A percentile compares a stretch with the other conserved stretches of the same genome.
Conservation (phyloP, 257 asterid species). For the Solanum lignicaule region DNA sequence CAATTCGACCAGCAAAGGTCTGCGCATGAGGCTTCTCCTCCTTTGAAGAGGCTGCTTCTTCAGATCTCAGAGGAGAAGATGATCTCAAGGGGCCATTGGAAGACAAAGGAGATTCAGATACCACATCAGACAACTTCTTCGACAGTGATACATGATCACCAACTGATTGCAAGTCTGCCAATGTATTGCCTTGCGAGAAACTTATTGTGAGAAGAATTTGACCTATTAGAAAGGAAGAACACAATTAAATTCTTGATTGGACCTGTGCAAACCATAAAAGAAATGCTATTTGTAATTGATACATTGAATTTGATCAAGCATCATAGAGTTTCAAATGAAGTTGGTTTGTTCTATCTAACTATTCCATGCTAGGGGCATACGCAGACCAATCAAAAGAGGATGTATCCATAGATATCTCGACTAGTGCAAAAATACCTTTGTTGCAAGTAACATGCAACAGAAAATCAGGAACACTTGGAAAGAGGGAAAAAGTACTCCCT, state of each 20-base stretch:
- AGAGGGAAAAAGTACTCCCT: not conserved
- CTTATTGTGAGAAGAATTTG: slow-evolving; percentile 80
- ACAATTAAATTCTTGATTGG: not conserved
- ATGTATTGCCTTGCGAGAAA: slow-evolving; percentile 49
- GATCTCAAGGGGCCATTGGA: slow-evolving; percentile 29
- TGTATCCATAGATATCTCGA: not conserved
- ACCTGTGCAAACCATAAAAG: not conserved
- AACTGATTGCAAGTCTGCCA: slow-evolving; percentile 35
- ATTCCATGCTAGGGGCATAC: not conserved
- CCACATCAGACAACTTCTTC: slow-evolving; percentile 32
- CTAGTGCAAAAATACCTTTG: not conserved
- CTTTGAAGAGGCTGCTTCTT: slow-evolving; percentile 38
- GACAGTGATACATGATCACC: slow-evolving; percentile 26
- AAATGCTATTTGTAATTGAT: not conserved
- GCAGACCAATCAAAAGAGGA: not conserved
- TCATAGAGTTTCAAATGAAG: not conserved
- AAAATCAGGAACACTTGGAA: not conserved
- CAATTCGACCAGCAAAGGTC: slow-evolving; percentile 71
- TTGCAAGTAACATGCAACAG: not conserved
- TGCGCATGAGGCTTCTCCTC: slow-evolving; percentile 51
- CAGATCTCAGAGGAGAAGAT: slow-evolving; percentile 54
- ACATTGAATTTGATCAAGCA: not conserved
- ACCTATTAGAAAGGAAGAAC: slow-evolving; percentile 33
- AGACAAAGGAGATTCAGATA: slow-evolving; percentile 36
- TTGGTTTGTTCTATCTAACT: not conserved